A percentile compares a stretch with the other conserved stretches of the same genome.
Conservation (phyloP, 768 basidiomycete genomes). For the Coprinellus micaceus region DNA sequence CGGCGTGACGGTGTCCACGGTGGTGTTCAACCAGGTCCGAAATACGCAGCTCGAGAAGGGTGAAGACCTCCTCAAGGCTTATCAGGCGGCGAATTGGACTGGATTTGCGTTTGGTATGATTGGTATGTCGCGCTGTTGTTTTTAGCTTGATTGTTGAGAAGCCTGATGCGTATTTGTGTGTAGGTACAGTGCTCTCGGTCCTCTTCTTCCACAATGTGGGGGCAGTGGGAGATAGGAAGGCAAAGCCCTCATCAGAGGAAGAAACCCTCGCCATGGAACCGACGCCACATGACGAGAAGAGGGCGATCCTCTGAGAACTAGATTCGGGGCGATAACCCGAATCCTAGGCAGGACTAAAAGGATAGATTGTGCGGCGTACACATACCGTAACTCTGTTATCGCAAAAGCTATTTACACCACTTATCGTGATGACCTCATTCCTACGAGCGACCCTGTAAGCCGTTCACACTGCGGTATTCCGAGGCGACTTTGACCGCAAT, state of each 20-base stretch:
- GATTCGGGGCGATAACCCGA: too few relatives aligned
- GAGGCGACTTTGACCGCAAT: too few relatives aligned
- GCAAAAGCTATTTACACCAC: too few relatives aligned
- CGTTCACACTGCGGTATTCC: too few relatives aligned
- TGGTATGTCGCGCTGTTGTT: conserved; percentile 33
- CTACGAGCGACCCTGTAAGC: too few relatives aligned
- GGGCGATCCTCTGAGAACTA: neutral
- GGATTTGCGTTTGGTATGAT: conserved; percentile 57
- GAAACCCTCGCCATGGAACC: neutral
- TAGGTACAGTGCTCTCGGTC: conserved; percentile 12
- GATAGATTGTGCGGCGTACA: too few relatives aligned
- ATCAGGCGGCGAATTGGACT: conserved; percentile 64
- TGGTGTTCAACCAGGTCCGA: conserved; percentile 53
- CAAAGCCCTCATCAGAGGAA: conserved; percentile 2
- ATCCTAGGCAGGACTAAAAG: too few relatives aligned
- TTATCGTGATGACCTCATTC: too few relatives aligned
- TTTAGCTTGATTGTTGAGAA: neutral
- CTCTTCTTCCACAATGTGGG: conserved; percentile 29
- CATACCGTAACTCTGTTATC: too few relatives aligned
- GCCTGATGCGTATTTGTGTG: neutral
- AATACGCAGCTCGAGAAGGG: conserved; percentile 14
- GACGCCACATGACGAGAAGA: neutral
- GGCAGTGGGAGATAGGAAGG: conserved; percentile 19
- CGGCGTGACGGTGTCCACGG: conserved; percentile 68
- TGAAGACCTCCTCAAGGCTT: conserved; percentile 42